Conservation (phyloP, 495 filamentous ascomycete genomes). For the Xylaria longipes region DNA sequence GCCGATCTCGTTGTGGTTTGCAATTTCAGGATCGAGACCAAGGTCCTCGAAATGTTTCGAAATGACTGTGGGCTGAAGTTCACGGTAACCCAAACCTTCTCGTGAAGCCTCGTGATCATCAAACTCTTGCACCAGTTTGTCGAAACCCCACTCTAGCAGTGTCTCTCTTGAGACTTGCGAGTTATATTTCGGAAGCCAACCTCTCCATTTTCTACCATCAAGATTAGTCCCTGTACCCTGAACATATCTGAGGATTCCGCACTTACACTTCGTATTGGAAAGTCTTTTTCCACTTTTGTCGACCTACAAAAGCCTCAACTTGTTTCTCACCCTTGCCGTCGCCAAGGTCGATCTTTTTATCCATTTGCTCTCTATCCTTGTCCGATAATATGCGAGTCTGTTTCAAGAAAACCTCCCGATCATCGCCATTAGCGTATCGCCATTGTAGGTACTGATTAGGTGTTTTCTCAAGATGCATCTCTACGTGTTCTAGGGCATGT, state of each 20-base stretch:
- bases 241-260: neutral
- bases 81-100: constrained; percentile 94
- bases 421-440: constrained; percentile 96
- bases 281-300: constrained; percentile 98
- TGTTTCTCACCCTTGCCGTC: constrained; percentile 80
- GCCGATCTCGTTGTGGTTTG: constrained; percentile 97
- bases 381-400: constrained; percentile 90
- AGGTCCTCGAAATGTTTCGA: constrained; percentile 98
- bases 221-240: neutral
- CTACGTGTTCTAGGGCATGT: constrained; percentile 97
- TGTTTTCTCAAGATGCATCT: constrained; percentile 99
- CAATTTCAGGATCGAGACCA: constrained; percentile 95
- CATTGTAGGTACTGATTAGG: constrained; percentile 99
- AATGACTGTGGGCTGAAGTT: constrained; percentile 90
- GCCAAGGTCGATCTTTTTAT: constrained; percentile 80
- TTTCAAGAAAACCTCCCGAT: constrained; percentile 96
- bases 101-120: constrained; percentile 98
- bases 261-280: constrained; percentile 97
- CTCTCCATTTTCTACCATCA: constrained; percentile 75
- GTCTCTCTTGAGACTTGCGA: constrained; percentile 93
- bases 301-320: constrained; percentile 89
- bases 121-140: constrained; percentile 95
- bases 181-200: constrained; percentile 90
- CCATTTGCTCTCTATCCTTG: constrained; percentile 87
- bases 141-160: constrained; percentile 80